Evolutionary conservation across 1,139 yeast species (phyloP).

Genomic region (Eremothecium coryli): DNA sequence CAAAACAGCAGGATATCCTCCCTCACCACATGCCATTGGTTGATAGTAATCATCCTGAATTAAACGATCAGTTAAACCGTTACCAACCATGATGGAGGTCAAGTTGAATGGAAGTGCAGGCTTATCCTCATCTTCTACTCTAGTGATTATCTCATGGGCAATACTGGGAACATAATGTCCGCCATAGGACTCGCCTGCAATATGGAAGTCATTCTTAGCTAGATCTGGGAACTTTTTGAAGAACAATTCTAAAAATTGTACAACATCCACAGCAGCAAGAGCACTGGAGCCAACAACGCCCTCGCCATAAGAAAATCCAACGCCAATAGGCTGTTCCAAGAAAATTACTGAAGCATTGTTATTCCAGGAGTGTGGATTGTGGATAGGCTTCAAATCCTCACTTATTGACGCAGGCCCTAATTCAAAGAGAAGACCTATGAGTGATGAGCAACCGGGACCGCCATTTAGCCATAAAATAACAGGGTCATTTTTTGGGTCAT

Average conservation of each 20-base stretch:
- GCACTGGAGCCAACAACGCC: constrained; percentile 48
- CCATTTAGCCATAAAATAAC: constrained; percentile 65
- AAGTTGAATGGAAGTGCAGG: constrained; percentile 47
- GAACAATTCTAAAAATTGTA: constrained; percentile 64
- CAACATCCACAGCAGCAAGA: constrained; percentile 74
- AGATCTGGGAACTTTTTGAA: constrained; percentile 66
- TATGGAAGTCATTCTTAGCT: constrained; percentile 53
- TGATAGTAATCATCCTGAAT: constrained; percentile 60
- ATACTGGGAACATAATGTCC: constrained; percentile 81
- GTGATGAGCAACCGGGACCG: constrained; percentile 67
- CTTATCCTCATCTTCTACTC: constrained; percentile 36
- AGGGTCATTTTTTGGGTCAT: constrained; percentile 56
- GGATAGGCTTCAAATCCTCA: constrained; percentile 40
- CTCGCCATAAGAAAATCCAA: constrained; percentile 66
- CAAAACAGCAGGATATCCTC: constrained; percentile 64
- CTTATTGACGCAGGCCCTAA: constrained; percentile 55
- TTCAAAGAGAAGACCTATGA: constrained; percentile 60
- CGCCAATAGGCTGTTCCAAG: constrained; percentile 67
- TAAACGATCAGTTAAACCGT: constrained; percentile 72
- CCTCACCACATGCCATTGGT: constrained; percentile 81
- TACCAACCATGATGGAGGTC: constrained; percentile 67
- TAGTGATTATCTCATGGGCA: constrained; percentile 59
- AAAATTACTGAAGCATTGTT: constrained; percentile 58
- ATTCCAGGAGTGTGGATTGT: constrained; percentile 64
- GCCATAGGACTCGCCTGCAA: constrained; percentile 83